phyloP scores from a whole-genome alignment of 2,329 filamentous ascomycete genomes.

The Alternaria sp. region DNA sequence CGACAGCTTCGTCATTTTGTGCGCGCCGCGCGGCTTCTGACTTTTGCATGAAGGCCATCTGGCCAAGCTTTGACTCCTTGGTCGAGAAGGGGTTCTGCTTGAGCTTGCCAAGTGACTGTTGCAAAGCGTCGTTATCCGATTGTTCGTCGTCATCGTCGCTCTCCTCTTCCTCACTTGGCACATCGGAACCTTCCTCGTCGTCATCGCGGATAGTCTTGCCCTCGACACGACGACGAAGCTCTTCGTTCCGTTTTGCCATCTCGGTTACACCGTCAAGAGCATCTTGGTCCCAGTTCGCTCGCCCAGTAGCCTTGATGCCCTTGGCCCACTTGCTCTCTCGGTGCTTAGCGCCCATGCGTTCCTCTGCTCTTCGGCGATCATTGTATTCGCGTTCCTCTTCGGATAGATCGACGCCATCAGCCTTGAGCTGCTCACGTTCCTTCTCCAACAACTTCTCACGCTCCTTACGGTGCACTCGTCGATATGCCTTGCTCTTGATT shows the following conservation, averaged over 20 bases:
- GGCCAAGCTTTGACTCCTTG: constrained; percentile 72
- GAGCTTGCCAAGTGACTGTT: constrained; percentile 49
- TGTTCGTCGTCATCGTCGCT: constrained; percentile 69
- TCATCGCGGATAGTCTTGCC: constrained; percentile 68
- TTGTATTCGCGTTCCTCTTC: constrained; percentile 71
- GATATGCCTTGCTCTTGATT: constrained; percentile 97
- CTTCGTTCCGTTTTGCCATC: constrained; percentile 83
- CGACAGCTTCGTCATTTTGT: constrained; percentile 77
- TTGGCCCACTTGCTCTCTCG: constrained; percentile 94
- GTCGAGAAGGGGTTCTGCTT: constrained; percentile 63
- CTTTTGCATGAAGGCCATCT: constrained; percentile 94
- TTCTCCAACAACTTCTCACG: constrained; percentile 67
- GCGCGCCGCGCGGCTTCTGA: constrained; percentile 81
- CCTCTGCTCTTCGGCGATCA: constrained; percentile 81
- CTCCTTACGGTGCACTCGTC: constrained; percentile 87
- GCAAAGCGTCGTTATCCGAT: constrained; percentile 54
- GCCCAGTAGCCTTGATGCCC: constrained; percentile 78
- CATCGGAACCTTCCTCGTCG: constrained; percentile 57
- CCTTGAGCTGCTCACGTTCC: constrained; percentile 66
- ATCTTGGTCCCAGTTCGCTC: constrained; percentile 88
- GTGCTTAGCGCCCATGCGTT: constrained; percentile 85
- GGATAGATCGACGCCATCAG: constrained; percentile 67
- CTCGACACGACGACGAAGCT: constrained; percentile 80
- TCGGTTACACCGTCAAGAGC: constrained; percentile 80
- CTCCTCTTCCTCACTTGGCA: constrained; percentile 61